Evolutionary conservation across 805 yeast species (phyloP).

Genomic region (Candida corydali): DNA sequence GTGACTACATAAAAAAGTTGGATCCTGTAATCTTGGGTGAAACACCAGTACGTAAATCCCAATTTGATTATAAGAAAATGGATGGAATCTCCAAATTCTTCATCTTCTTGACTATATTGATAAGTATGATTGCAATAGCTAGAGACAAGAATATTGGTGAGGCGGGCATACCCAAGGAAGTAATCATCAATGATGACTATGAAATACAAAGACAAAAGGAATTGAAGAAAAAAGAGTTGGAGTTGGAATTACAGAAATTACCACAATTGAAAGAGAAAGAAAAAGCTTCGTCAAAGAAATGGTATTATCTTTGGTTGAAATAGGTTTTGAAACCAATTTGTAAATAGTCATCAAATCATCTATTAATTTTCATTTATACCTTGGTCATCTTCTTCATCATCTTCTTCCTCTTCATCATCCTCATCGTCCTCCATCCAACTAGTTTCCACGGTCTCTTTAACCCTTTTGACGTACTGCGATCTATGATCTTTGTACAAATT

Average conservation of each 20-base stretch:
- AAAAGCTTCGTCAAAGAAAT: conserved; percentile 21
- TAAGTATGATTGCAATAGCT: conserved; percentile 49
- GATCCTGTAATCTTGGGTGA: conserved; percentile 40
- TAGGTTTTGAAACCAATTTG: conserved; percentile 13
- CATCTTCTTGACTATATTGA: conserved; percentile 43
- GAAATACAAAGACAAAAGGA: conserved; percentile 24
- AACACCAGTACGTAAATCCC: conserved; percentile 40
- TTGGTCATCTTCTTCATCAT: conserved; percentile 26
- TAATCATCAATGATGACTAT: conserved; percentile 35
- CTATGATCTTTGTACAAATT: conserved; percentile 92
- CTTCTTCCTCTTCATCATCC: conserved; percentile 51
- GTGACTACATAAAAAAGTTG: conserved; percentile 27
- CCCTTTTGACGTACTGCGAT: conserved; percentile 85
- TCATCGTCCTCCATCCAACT: conserved; percentile 84
- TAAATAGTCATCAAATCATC: conserved; percentile 3
- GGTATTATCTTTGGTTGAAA: conserved; percentile 53
- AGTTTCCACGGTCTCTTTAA: conserved; percentile 89
- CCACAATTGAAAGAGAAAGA: conserved; percentile 11
- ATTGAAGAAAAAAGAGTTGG: conserved; percentile 14
- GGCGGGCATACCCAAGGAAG: conserved; percentile 37
- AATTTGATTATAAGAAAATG: conserved; percentile 45
- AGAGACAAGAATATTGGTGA: conserved; percentile 53
- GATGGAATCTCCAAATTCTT: conserved; percentile 57
- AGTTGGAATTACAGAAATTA: conserved; percentile 11
- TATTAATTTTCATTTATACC: conserved; percentile 6